Base-by-base conservation (phyloP, 1,139 yeast species). In the Blastobotrys indianensis region DNA sequence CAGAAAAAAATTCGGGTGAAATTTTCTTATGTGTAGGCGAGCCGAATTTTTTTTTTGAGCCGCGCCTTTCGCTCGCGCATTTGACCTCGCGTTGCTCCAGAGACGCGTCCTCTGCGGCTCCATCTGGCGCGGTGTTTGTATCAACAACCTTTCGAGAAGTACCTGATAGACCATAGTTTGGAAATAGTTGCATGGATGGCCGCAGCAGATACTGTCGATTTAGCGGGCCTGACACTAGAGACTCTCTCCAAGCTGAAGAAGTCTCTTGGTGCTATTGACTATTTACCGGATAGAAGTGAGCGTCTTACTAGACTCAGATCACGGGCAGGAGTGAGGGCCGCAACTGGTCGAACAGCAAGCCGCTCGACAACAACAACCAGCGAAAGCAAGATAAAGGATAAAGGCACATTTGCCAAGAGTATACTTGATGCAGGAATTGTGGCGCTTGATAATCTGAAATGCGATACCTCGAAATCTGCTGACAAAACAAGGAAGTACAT, bases 161-260 rank as follows among this genome's bases (percentile, higher is more conserved):
- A 29, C 31, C 10, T 9, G 4, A 31, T 31, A n/a, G 36, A 35
- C 44, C 11, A 34, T 4, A 29, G 12, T 4, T 37, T 23, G 37
- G n/a, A 29, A 10, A 29, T 13, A 10, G 17, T 28, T 8, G 29
- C 13, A 7, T 25, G 15, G 10, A 45, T 41, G 40, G 42, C 38
- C 20, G 38, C 20, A 23, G 45, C 25, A 4, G 30, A 38, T 16
- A 32, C 47, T 25, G 43, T 50, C 8, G 55, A 52, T 34, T 47
- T 52, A 20, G 43, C 41, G 12, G 36, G 44, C 20, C 45, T 46
- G 25, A 49, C 53, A 6, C 37, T 48, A 11, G 55, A 51, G 11
- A 32, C 47, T 20, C 47, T 50, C 20, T 32, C 47, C 6, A 42
- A 44, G 40, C 40, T 52, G 23, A 51, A 52, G 39, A 37, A 41